Evolutionary conservation across 768 basidiomycete species (phyloP).

Genomic region (Sporobolomyces roseus): DNA sequence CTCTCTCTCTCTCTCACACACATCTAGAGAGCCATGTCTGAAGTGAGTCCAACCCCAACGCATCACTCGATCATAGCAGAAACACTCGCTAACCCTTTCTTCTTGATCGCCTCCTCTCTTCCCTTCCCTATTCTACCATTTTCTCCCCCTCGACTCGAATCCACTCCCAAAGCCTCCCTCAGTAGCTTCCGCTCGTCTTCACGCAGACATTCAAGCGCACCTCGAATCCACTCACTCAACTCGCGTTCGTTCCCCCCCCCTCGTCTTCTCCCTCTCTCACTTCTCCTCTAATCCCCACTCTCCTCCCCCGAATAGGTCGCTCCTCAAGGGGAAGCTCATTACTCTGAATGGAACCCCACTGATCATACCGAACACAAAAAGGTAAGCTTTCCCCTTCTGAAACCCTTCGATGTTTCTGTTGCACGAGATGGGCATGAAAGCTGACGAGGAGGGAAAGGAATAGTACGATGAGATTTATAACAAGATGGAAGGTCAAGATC

Average conservation of each 20-base stretch:
- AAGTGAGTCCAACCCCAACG: too few relatives aligned
- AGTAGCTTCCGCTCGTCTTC: not conserved
- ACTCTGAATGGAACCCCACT: not conserved
- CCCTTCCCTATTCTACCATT: not conserved
- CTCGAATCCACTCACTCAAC: not conserved
- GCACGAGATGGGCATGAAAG: too few relatives aligned
- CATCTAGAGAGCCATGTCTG: too few relatives aligned
- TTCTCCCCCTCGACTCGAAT: not conserved
- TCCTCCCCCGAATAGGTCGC: not conserved
- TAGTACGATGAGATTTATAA: conserved; percentile 13
- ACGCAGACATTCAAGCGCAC: not conserved
- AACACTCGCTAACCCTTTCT: too few relatives aligned
- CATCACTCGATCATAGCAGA: too few relatives aligned
- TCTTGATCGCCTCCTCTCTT: too few relatives aligned
- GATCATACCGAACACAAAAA: conserved; percentile 4
- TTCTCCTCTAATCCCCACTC: too few relatives aligned
- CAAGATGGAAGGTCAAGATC: conserved; percentile 7
- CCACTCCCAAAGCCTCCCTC: not conserved
- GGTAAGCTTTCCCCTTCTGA: not conserved
- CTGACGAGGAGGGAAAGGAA: too few relatives aligned
- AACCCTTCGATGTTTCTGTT: not conserved
- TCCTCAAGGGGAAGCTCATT: conserved; percentile 13
- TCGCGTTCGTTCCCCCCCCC: conserved; percentile 1
- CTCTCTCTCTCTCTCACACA: too few relatives aligned
- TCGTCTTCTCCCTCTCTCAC: not conserved